Base-by-base conservation (phyloP, 116 monocot genomes). In the Phalaenopsis hybrid region DNA sequence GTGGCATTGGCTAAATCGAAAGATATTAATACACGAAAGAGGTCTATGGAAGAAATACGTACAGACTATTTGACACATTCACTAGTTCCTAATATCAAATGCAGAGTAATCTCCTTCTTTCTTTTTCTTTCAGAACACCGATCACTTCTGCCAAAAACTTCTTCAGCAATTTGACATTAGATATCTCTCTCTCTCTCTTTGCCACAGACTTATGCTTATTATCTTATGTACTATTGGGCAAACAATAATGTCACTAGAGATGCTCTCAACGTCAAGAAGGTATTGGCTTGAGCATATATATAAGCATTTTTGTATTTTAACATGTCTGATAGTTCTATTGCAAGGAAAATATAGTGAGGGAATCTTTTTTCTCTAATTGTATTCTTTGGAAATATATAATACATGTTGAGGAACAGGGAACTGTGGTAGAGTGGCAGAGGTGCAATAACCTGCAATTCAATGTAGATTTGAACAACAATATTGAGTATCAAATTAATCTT, bases 191-290 rank as follows among this genome's bases (percentile, higher is more conserved):
- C 10, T 16, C 55, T 55, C 4, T 55, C 4, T 55, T 3, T 55
- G 13, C 15, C 84, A 63, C 80, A 92, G 92, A 6, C 44, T 8
- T 86, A 85, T 33, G 82, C 68, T 18, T 88, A 87, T 81, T 75
- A 79, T 46, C 81, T 88, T 1, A 77, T 44, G 34, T 67, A 85
- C 51, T 41, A n/a, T 0, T 93, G 93, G 91, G 85, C 86, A 81
- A 84, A 91, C 63, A 63, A 69, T 57, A 78, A 78, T 57, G 49
- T 16, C 8, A 79, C 80, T 8, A 84, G 86, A 78, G 76, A 88
- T 18, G 89, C 93, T 74, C 91, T 93, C 43, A 49, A 79, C 12
- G 55, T 91, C 21, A 80, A 79, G 8, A 86, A 89, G 91, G 89
- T 93, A 80, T 68, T 31, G 2, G 20, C 20, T 6, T 11, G 23